Base-by-base conservation (phyloP, 2,329 filamentous ascomycete species). In the Sphaerulina populicola region DNA sequence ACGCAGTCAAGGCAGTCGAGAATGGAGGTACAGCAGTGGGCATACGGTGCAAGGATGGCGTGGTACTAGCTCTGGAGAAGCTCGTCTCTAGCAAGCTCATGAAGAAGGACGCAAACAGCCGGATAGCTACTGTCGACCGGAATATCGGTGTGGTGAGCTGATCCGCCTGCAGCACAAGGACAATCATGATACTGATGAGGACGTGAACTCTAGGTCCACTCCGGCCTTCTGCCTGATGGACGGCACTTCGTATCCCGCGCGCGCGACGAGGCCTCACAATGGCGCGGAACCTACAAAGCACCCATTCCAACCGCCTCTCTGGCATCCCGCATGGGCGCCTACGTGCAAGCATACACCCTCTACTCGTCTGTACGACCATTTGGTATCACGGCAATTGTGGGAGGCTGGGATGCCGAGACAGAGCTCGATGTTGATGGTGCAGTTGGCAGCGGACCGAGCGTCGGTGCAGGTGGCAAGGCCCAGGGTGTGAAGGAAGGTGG, bases 1-100 rank as follows among this genome's bases (percentile, higher is more conserved):
- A 98, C 72, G 93, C 93, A 62, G 86, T 94, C 64, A 98, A 98
- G 78, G 93, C 93, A 51, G 93, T 98, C 58, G 93, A 98, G 76
- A 97, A 94, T 66, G 93, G 91, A 61, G 91, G 93, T 67, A 98
- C 93, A 49, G 89, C 90, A 48, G 82, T 98, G 71, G 93, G 93
- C 63, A 95, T 98, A 72, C 81, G 89, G 70, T 95, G 89, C 80
- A 95, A 94, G 75, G 89, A 97, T 71, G 93, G 93, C 58, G 87
- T 98, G 47, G 89, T 98, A 57, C 80, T 98, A 60, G 93, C 93
- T 38, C 84, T 95, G 56, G 93, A 98, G 77, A 98, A 98, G 79
- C 84, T 97, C 67, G 82, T 97, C 71, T 81, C 84, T 58, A 96
- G 90, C 71, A 97, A 96, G 77, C 82, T 98, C 62, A 79, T 96